Conservation (phyloP, 2,329 filamentous ascomycete genomes). For the Akanthomyces dipterigenus region DNA sequence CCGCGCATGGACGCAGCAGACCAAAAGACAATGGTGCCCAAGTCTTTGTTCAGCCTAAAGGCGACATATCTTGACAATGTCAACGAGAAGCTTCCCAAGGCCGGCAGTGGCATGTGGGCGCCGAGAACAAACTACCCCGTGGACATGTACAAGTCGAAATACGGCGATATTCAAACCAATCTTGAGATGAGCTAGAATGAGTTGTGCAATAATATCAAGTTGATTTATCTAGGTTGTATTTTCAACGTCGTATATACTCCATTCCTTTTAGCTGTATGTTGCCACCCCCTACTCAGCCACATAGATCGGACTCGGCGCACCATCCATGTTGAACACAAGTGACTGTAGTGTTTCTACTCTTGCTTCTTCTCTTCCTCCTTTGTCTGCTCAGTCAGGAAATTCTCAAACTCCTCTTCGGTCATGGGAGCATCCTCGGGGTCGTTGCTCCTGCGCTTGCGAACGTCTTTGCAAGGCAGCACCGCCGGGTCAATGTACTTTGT, state of each 20-base stretch:
- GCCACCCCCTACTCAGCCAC: no score
- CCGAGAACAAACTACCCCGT: slow-evolving; percentile 24
- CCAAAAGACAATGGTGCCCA: slow-evolving; percentile 29
- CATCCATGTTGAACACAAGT: no score
- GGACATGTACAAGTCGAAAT: slow-evolving; percentile 15
- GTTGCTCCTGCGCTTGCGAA: neutral
- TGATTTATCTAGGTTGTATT: no score
- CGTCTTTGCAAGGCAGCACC: neutral
- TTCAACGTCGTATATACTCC: no score
- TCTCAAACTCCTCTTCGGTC: neutral
- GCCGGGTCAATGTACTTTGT: neutral
- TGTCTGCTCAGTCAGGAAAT: neutral
- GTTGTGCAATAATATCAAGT: no score
- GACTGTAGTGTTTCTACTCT: neutral
- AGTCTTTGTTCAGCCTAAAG: slow-evolving; percentile 35
- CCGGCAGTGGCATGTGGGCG: slow-evolving; percentile 31
- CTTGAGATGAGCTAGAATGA: neutral
- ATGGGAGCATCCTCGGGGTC: neutral
- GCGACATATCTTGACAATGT: slow-evolving; percentile 45
- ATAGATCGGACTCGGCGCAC: no score
- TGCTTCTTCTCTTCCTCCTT: neutral
- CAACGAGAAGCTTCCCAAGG: slow-evolving; percentile 37
- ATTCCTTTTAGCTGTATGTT: no score
- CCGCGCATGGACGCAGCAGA: slow-evolving; percentile 31
- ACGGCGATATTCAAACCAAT: neutral